Base-by-base conservation (phyloP, 257 asterid species). In the Capsicum chinense region DNA sequence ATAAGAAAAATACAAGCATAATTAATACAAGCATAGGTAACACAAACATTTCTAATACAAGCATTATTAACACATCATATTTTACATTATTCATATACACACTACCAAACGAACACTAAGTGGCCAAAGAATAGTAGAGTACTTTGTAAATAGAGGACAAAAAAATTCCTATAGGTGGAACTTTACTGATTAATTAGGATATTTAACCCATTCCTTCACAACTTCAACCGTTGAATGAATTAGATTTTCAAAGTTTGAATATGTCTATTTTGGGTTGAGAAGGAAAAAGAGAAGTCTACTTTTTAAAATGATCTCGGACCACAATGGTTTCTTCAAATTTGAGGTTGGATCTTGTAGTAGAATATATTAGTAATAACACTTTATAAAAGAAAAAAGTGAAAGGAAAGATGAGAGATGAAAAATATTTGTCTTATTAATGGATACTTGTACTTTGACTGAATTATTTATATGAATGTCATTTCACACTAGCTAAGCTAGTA, bases 361-460 rank as follows among this genome's bases (percentile, higher is more conserved):
- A 48, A n/a, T 47, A n/a, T 73, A 73, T 50, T 50, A 48, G 12
- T 5, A n/a, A 7, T 42, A 37, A 47, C 17, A 67, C 58, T 47
- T 19, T 12, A 26, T 12, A 74, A 76, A 52, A 19, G 81, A 13
- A 50, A 13, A 73, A 48, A 48, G 42, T 73, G 80, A 21, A 50
- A 48, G 35, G 62, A 12, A 42, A 13, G 21, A 50, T 50, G 62
- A 52, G 48, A 50, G 63, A 21, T 12, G 9, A 52, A 52, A 74
- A 74, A 52, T 48, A 52, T 50, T 76, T 74, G 62, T 50, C 60
- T 76, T 76, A 21, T 76, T 76, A 76, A 13, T 50, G 13, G 26
- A 76, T 50, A 50, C 5, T 50, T 74, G 11, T 13, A 21, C 0
- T 21, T 2, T n/a, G 47, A 48, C 37, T 21, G 7, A 70, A 70